Base-by-base conservation (phyloP, 2,329 filamentous ascomycete species). In the Penicillium occitanis region DNA sequence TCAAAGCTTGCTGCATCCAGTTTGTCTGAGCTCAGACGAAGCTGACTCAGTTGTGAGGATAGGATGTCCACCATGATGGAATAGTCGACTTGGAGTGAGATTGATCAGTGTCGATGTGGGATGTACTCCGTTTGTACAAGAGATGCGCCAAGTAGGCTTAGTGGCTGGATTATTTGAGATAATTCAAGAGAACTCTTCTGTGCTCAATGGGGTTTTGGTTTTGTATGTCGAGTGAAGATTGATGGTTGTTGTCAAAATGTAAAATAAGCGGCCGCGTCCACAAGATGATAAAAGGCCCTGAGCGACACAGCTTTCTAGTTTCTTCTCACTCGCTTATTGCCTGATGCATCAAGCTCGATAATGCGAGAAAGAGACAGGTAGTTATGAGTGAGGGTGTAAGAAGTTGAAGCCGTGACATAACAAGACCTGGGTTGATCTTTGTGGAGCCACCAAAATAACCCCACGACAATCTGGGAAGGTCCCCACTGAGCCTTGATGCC, bases 1-100 rank as follows among this genome's bases (percentile, higher is more conserved):
- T 77, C 74, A 48, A 77, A 73, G 8, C 68, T 68, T 42, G 70
- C 58, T 22, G 70, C 70, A 37, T 70, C 71, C 2, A 76, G 57
- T 28, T 60, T 44, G 25, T 73, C 70, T 40, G 69, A 68, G 33
- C 69, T 70, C 61, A 79, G 63, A 46, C 66, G 70, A 64, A 79
- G 69, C 46, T 73, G 66, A 2, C 70, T 69, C 68, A 79, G 69
- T 5, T 71, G 70, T 13, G 72, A 70, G 7, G 71, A 67, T 28
- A 78, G 65, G 4, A 66, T 67, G 25, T 75, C 74, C 17, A 72
- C 68, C 33, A 65, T 68, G 7, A 17, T 37, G 28, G 19, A 11
- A 57, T 51, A 55, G 50, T 17, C 13, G 19, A 48, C 17, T 48
- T 40, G n/a, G 22, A 17, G 25, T n/a, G 25, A 33, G 25, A 33